phyloP scores from a whole-genome alignment of 805 yeast species.

The Priceomyces castillae region DNA sequence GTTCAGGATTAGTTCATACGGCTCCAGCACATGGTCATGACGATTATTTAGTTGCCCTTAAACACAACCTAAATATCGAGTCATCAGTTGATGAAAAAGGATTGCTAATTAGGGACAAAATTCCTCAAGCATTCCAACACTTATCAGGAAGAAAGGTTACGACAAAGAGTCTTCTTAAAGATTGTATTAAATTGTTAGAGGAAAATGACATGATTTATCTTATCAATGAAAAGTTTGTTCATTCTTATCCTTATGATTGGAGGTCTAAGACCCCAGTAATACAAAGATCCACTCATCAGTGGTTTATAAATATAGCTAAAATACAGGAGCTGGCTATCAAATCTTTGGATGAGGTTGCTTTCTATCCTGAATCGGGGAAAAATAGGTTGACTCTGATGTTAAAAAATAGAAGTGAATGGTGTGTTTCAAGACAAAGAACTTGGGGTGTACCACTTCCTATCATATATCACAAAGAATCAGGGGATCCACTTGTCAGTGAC shows the following conservation, averaged over 20 bases:
- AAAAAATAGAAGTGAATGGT: constrained; percentile 86
- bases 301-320: constrained; percentile 85
- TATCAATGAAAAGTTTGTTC: constrained; percentile 53
- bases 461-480: constrained; percentile 55
- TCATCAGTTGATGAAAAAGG: constrained; percentile 85
- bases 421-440: constrained; percentile 90
- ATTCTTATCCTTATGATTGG: constrained; percentile 97
- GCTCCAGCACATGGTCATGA: constrained; percentile 99
- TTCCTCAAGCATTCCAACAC: constrained; percentile 46
- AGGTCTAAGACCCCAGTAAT: constrained; percentile 93
- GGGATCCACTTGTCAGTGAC: constrained; percentile 60
- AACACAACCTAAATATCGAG: constrained; percentile 52
- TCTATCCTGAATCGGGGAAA: constrained; percentile 70
- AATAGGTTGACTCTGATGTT: constrained; percentile 73
- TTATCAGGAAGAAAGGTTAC: constrained; percentile 44
- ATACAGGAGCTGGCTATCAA: constrained; percentile 62
- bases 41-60: constrained; percentile 72
- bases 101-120: constrained; percentile 48
- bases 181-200: constrained; percentile 54
- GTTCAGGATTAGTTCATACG: constrained; percentile 94
- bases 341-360: constrained; percentile 61
- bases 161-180: constrained; percentile 24
- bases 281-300: constrained; percentile 92
- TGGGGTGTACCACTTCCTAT: constrained; percentile 99
- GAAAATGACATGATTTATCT: constrained; percentile 45